phyloP scores from a whole-genome alignment of 768 basidiomycete species.

The Postia placenta region DNA sequence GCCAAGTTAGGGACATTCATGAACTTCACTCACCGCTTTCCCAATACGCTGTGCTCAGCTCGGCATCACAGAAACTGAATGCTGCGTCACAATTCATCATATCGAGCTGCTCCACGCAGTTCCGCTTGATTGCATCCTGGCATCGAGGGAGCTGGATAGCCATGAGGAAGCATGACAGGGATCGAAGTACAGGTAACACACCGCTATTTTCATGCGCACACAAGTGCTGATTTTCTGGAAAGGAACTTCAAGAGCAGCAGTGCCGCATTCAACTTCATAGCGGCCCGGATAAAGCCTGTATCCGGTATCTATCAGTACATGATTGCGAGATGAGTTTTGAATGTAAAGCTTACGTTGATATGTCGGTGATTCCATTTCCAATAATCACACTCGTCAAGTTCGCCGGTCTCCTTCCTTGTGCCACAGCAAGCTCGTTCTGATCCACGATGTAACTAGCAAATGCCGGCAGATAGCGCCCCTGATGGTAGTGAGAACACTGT shows the following conservation, averaged over 20 bases:
- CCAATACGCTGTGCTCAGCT: slow-evolving; percentile 40
- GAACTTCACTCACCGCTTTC: slow-evolving; percentile 31
- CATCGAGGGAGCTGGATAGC: slow-evolving; percentile 58
- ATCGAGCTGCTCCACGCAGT: slow-evolving; percentile 65
- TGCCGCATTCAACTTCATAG: slow-evolving; percentile 46
- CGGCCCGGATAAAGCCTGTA: slow-evolving; percentile 34
- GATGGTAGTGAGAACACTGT: neutral
- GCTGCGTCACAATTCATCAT: slow-evolving; percentile 60
- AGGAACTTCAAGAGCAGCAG: slow-evolving; percentile 43
- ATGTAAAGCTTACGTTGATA: slow-evolving; percentile 34
- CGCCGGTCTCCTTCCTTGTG: slow-evolving; percentile 44
- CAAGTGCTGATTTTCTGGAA: slow-evolving; percentile 39
- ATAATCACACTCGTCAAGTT: slow-evolving; percentile 73
- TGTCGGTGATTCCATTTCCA: slow-evolving; percentile 63
- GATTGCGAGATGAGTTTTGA: neutral
- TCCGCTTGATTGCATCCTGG: slow-evolving; percentile 44
- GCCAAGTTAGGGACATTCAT: neutral
- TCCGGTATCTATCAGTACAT: neutral
- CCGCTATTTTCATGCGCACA: slow-evolving; percentile 54
- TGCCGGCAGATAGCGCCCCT: slow-evolving; percentile 68
- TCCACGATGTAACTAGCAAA: slow-evolving; percentile 78
- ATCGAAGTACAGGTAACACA: slow-evolving; percentile 22
- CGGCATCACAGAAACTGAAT: slow-evolving; percentile 53
- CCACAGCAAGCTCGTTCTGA: slow-evolving; percentile 50
- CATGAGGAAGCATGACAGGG: neutral